Base-by-base conservation (phyloP, 1,284 basidiomycete species). In the Cerrena zonata region DNA sequence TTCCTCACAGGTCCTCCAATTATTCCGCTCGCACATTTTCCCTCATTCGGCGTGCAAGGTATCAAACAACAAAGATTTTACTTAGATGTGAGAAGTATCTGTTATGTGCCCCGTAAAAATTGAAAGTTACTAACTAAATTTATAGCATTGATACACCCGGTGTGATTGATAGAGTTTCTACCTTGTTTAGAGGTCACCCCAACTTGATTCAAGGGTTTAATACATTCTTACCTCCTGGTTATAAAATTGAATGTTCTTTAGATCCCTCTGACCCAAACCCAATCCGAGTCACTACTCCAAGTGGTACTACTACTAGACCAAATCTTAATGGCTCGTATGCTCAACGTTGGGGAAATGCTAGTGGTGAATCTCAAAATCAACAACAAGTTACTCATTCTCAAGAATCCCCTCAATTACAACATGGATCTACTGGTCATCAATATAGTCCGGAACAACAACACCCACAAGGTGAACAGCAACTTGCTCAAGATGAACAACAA, bases 381-480 rank as follows among this genome's bases (percentile, higher is more conserved):
- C n/a, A n/a, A n/a, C n/a, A n/a, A n/a, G n/a, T n/a, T n/a, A n/a
- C 97, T 99, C 60, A 87, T 92, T 61, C 99, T 94, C 67, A 86
- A 99, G 60, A 98, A 98, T 79, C 15, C 7, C 7, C 30, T 15
- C 30, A 34, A 7, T 15, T 7, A 15, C 30, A 34, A 15, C 7
- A 7, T 7, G 95, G 94, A 77, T 99, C 22, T 18, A 50, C n/a
- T 24, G 21, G 15, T 15, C n/a, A 37, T 4, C 39, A 26, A 1
- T 36, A n/a, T n/a, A n/a, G n/a, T n/a, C n/a, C n/a, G n/a, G n/a
- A n/a, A n/a, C n/a, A n/a, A n/a, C n/a, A n/a, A n/a, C n/a, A n/a
- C n/a, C n/a, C n/a, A n/a, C n/a, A n/a, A n/a, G n/a, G n/a, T n/a
- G n/a, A n/a, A n/a, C n/a, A n/a, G n/a, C n/a, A n/a, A n/a, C n/a